phyloP scores from a whole-genome alignment of 176 grass and related monocot genomes.

The Ampelocalamus luodianensis region DNA sequence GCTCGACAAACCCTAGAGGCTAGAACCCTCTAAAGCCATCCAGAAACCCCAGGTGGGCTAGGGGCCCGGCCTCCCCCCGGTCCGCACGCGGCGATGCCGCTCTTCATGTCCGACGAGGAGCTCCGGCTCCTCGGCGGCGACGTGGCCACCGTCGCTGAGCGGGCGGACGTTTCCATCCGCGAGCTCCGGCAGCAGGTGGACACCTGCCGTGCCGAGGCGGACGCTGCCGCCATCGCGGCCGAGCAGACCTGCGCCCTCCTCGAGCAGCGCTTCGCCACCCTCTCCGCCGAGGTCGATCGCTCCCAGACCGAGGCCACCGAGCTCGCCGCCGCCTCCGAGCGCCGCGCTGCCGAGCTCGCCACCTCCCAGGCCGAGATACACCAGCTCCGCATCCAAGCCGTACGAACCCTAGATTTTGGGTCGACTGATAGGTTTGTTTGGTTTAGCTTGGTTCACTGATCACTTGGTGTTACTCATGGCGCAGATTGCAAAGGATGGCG shows the following conservation, averaged over 20 bases:
- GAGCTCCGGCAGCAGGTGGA: slow-evolving; percentile 84
- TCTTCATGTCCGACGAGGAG: slow-evolving; percentile 96
- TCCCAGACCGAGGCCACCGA: slow-evolving; percentile 66
- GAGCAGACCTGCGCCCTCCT: slow-evolving; percentile 92
- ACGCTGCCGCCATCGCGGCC: slow-evolving; percentile 75
- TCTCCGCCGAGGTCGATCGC: slow-evolving; percentile 71
- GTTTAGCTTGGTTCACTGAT: slow-evolving; percentile 30
- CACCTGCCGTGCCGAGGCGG: slow-evolving; percentile 78
- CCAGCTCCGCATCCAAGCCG: slow-evolving; percentile 84
- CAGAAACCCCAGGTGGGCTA: neutral
- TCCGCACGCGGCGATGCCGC: slow-evolving; percentile 60
- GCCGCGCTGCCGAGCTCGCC: slow-evolving; percentile 62
- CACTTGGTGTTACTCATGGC: neutral
- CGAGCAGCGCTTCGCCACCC: slow-evolving; percentile 81
- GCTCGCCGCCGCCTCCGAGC: slow-evolving; percentile 64
- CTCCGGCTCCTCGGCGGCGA: slow-evolving; percentile 76
- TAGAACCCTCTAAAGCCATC: slow-evolving; percentile 39
- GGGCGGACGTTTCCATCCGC: slow-evolving; percentile 79
- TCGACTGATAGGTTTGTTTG: neutral
- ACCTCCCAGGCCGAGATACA: slow-evolving; percentile 80
- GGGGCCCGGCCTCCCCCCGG: neutral
- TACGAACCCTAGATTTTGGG: slow-evolving; percentile 46
- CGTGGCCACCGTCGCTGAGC: slow-evolving; percentile 72
- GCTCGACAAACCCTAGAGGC: slow-evolving; percentile 68
- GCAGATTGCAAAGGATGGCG: slow-evolving; percentile 87